Evolutionary conservation across 768 basidiomycete genomes (phyloP).

Genomic region (Galerina marginata): DNA sequence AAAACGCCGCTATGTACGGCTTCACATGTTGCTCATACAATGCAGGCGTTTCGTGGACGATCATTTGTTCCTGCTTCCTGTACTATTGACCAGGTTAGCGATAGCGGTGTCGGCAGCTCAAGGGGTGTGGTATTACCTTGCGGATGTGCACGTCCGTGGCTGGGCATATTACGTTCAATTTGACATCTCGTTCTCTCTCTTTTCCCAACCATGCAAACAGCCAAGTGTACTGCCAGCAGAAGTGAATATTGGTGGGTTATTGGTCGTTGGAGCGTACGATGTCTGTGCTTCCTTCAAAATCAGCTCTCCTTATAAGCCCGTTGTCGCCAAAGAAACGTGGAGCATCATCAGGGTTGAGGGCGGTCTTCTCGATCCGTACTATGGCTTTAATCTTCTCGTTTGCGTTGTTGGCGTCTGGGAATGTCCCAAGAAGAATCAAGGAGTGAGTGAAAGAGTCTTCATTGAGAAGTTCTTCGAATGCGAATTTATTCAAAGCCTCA

Average conservation of each 20-base stretch:
- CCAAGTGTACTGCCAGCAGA: slow-evolving; percentile 73
- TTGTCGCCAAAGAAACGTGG: slow-evolving; percentile 41
- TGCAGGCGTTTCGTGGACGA: slow-evolving; percentile 85
- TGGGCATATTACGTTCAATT: slow-evolving; percentile 85
- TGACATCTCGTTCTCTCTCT: slow-evolving; percentile 63
- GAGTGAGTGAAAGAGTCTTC: slow-evolving; percentile 69
- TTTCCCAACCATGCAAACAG: slow-evolving; percentile 69
- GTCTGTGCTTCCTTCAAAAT: slow-evolving; percentile 65
- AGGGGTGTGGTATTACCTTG: slow-evolving; percentile 53
- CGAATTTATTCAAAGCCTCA: slow-evolving; percentile 50
- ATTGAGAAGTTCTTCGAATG: slow-evolving; percentile 59
- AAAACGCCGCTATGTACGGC: slow-evolving; percentile 82
- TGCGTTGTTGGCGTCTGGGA: slow-evolving; percentile 39
- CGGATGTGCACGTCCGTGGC: slow-evolving; percentile 89
- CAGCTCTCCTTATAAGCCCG: slow-evolving; percentile 46
- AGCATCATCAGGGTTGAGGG: slow-evolving; percentile 54
- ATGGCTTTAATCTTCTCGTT: slow-evolving; percentile 53
- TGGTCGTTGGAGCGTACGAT: slow-evolving; percentile 51
- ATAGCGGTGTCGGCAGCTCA: background rate
- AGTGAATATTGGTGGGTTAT: background rate
- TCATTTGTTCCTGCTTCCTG: slow-evolving; percentile 67
- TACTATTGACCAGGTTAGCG: slow-evolving; percentile 53
- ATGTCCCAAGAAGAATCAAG: slow-evolving; percentile 70
- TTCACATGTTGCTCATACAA: slow-evolving; percentile 73
- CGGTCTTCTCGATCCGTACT: slow-evolving; percentile 79